phyloP scores from a whole-genome alignment of 2,329 filamentous ascomycete genomes.

The Hymenoscyphus fructigenus region DNA sequence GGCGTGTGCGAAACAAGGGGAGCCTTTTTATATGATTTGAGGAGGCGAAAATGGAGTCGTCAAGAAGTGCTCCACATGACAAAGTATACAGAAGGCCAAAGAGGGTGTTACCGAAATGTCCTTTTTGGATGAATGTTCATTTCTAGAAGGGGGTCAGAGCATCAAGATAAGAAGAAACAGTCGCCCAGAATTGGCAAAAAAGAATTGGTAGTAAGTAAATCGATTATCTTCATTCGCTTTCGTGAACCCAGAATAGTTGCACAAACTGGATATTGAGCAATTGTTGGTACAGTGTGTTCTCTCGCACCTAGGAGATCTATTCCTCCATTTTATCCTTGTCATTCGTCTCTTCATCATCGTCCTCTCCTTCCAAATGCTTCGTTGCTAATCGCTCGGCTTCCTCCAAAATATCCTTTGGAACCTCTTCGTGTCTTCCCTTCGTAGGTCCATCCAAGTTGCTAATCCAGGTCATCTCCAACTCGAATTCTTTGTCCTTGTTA shows the following conservation, averaged over 20 bases:
- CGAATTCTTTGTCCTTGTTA: slow-evolving; percentile 99
- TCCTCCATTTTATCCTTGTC: slow-evolving; percentile 85
- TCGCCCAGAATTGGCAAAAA: background rate
- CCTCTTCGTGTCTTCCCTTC: slow-evolving; percentile 88
- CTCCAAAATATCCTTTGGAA: slow-evolving; percentile 84
- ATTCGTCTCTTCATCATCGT: slow-evolving; percentile 69
- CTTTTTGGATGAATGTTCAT: background rate
- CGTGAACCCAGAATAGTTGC: slow-evolving; percentile 10
- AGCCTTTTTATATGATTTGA: background rate
- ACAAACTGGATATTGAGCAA: slow-evolving; percentile 20
- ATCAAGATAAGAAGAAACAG: background rate
- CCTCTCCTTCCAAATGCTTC: slow-evolving; percentile 83
- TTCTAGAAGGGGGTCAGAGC: background rate
- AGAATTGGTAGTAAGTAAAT: background rate
- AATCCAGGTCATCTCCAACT: slow-evolving; percentile 99
- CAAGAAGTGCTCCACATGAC: background rate
- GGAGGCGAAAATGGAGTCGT: background rate
- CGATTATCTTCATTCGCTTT: slow-evolving; percentile 4
- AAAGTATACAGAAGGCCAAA: background rate
- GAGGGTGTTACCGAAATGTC: no score
- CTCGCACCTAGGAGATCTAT: slow-evolving; percentile 46
- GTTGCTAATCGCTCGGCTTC: slow-evolving; percentile 93
- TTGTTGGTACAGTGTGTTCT: slow-evolving; percentile 35
- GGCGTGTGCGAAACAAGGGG: background rate
- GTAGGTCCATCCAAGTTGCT: slow-evolving; percentile 82